Evolutionary conservation across 768 basidiomycete species (phyloP), one percentile per base, ranked within the genome.

Genomic region (Sporobolomyces pararoseus): DNA sequence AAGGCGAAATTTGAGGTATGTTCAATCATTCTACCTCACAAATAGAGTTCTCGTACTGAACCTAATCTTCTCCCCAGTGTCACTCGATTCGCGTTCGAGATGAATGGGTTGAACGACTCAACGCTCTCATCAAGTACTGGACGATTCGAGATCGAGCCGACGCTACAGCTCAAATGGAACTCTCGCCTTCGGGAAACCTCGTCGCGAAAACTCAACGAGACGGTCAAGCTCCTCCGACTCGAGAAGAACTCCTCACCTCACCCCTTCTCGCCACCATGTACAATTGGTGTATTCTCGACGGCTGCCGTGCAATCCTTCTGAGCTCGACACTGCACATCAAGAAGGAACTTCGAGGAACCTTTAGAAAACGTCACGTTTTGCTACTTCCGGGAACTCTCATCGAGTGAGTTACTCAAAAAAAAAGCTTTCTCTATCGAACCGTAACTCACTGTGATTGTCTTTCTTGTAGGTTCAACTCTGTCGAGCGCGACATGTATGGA

Each of bases 251-350:
- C n/a, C 60, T 65, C 46, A 42, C 69, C 21, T 80, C 86, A 47
- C 84, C 86, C 5, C 84, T 85, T 17, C 80, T 93, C 54, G 81
- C 84, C 55, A 81, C 83, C 0, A 78, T 92, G 52, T 93, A 89
- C 83, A 89, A 89, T 75, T 92, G 90, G 92, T 97, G 95, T 77
- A 82, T 88, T 3, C 78, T 94, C 70, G 85, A 88, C 44, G 86
- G 85, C 1, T 97, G 95, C 76, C 85, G 86, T 68, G 83, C 90
- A 7, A 85, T 94, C 54, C 78, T 87, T 47, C 87, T 87, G 76
- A 83, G 85, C 12, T 91, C 91, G 0, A 86, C 87, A 57, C 78
- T 91, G 47, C 93, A 85, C 74, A 84, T 86, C 77, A 84, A 87
- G 75, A 83, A 84, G 71, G 89, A 89, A 12, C 78, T 87, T 55